Evolutionary conservation across 768 basidiomycete species (phyloP), one percentile per base, ranked within the genome.

Genomic region (Boletus sp.): DNA sequence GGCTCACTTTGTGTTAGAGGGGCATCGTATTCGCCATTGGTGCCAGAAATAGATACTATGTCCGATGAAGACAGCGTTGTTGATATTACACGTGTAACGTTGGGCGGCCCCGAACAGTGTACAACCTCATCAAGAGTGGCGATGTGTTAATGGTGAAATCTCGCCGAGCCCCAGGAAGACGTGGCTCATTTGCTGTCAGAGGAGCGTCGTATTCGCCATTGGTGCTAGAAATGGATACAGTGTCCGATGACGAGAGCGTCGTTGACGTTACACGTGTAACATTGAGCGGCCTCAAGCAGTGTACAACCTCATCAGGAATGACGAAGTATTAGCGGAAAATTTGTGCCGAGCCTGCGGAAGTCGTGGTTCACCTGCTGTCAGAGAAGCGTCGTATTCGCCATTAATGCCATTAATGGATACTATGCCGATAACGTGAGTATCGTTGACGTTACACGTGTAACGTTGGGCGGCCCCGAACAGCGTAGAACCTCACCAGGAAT

Each of bases 31-130:
- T 57, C 37, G 52, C 54, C 29, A 49, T 55, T 50, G 42, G 57
- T 37, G 30, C 42, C 50, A 30, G 6, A 54, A 39, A 35, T 50
- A 17, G 40, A 24, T 18, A 36, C 33, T 28, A 29, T 42, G 39
- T 20, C 65, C 42, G 47, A 32, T 41, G 15, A 28, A 37, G 47
- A 18, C 41, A 36, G 18, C 46, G 30, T 58, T 41, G 57, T 18
- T 60, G 52, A 70, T 59, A 64, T 71, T 62, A 66, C 68, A 69
- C 64, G 69, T 69, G 69, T 57, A 66, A 68, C 62, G 57, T 64
- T 50, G 64, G 58, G 69, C 64, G 60, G 35, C 42, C 32, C 37
- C 51, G 40, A 48, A 50, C n/a, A 7, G 44, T 9, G 51, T 20
- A 12, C 17, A 3, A 7, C 5, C 10, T 7, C 15, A 47, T 29